Conservation (phyloP, 1,139 yeast species). For the Oligophagozyma castellii region DNA sequence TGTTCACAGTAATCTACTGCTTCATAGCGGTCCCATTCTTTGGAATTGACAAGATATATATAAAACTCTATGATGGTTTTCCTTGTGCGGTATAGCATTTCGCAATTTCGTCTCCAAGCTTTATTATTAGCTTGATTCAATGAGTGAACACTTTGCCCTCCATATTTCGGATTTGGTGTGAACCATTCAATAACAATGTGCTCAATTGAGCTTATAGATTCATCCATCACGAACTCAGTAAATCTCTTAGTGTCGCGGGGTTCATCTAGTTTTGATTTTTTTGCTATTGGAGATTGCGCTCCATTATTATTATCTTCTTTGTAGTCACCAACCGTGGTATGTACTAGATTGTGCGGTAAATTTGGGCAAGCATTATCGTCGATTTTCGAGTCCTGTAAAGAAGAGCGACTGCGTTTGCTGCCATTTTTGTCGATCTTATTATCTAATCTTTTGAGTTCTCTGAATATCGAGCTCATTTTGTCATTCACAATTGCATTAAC, state of each 20-base stretch:
- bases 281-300: not conserved
- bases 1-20: constrained; percentile 18
- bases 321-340: too few relatives aligned
- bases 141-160: constrained; percentile 19
- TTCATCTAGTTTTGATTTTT: not conserved
- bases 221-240: constrained; percentile 9
- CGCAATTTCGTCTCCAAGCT: constrained; percentile 16
- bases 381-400: too few relatives aligned
- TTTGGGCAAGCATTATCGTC: too few relatives aligned
- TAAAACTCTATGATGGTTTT: constrained; percentile 21
- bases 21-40: constrained; percentile 11
- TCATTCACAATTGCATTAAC: constrained; percentile 4
- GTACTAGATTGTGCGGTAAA: too few relatives aligned
- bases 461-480: constrained; percentile 2
- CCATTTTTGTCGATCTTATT: too few relatives aligned
- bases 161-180: constrained; percentile 19
- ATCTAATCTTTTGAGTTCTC: not conserved
- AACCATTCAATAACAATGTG: constrained; percentile 23
- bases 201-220: constrained; percentile 12
- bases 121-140: constrained; percentile 20
- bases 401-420: too few relatives aligned
- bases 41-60: constrained; percentile 17
- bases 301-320: constrained; percentile 1
- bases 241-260: not conserved
- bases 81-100: constrained; percentile 15